Base-by-base conservation (phyloP, 2,329 filamentous ascomycete genomes). In the Epichloe festucae region DNA sequence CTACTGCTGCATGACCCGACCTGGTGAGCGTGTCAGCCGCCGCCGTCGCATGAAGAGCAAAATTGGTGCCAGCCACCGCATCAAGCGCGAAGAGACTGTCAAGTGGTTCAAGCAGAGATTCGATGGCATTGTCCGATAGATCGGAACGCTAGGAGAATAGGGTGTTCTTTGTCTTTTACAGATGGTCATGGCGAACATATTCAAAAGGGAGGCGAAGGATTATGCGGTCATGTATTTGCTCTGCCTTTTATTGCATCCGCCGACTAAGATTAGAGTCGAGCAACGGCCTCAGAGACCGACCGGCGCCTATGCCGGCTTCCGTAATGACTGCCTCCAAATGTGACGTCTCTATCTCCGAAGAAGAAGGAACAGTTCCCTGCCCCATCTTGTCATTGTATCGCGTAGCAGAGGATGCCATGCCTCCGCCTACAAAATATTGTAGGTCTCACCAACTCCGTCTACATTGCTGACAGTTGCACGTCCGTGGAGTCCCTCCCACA, bases 1-100 rank as follows among this genome's bases (percentile, higher is more conserved):
- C 79, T 98, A 96, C 87, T 90, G 85, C 87, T 97, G 91, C 89
- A 98, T 98, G 93, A 95, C 89, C 80, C 90, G 93, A 69, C 93
- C 91, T 67, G 93, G 93, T 78, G 90, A 95, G 83, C 90, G 93
- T 73, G 89, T 98, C 71, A 86, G 88, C 73, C 91, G 89, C 80
- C 89, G 93, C 70, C 86, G 91, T 73, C 89, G 91, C 69, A 83
- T 78, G 77, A 87, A 94, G 83, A 79, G 82, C 78, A 81, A 75
- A 67, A 85, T 98, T 70, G 93, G 93, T 70, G 71, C 87, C 69
- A 79, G 75, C 74, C 93, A 98, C 87, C 82, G 84, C 70, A 95
- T 98, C 84, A 88, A 82, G 83, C 86, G 89, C 70, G 75, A 82
- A 60, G 93, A 98, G 84, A 96, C 90, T 68, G 77, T 97, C 78